These are phyloP conservation scores for Usnea hakonensis DNA, from an alignment of 495 filamentous ascomycete species.

Conservation along the genomic window DNA sequence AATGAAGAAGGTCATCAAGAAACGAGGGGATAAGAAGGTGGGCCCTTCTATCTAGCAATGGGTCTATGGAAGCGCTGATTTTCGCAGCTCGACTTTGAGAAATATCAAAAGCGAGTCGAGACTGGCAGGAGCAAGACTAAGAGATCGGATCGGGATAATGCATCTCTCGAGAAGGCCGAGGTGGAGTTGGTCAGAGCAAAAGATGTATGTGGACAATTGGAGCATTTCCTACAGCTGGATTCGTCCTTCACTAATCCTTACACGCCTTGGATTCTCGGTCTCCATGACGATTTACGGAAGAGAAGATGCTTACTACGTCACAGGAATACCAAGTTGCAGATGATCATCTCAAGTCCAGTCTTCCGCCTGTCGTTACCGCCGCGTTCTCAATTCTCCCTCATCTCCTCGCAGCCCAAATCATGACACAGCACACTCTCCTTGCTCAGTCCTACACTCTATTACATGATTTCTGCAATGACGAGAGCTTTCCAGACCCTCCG, in stretches of 20 bases:
- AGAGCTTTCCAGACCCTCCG: conserved; percentile 64
- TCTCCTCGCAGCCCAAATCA: conserved; percentile 63
- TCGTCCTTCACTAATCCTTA: not conserved
- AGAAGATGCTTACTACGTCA: conserved; percentile 9
- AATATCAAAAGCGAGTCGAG: conserved; percentile 65
- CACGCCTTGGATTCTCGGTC: not conserved
- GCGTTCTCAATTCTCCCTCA: conserved; percentile 74
- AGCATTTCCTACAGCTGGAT: not conserved
- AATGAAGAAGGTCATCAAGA: conserved; percentile 86
- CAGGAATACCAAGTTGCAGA: conserved; percentile 81
- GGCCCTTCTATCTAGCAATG: not conserved
- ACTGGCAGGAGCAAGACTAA: conserved; percentile 62
- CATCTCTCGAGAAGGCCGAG: conserved; percentile 67
- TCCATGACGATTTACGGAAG: not conserved
- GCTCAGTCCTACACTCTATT: conserved; percentile 79
- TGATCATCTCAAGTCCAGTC: conserved; percentile 62
- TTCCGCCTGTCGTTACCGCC: conserved; percentile 68
- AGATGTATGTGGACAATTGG: conserved; percentile 42
- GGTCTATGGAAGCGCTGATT: conserved; percentile 21
- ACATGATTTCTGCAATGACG: conserved; percentile 66
- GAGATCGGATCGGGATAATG: conserved; percentile 70
- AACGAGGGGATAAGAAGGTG: conserved; percentile 77
- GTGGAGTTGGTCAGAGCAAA: conserved; percentile 59
- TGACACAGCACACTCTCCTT: conserved; percentile 76
- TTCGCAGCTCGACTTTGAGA: conserved; percentile 68